Evolutionary conservation across 1,284 basidiomycete species (phyloP).

Genomic region (Prillingera fragicola): DNA sequence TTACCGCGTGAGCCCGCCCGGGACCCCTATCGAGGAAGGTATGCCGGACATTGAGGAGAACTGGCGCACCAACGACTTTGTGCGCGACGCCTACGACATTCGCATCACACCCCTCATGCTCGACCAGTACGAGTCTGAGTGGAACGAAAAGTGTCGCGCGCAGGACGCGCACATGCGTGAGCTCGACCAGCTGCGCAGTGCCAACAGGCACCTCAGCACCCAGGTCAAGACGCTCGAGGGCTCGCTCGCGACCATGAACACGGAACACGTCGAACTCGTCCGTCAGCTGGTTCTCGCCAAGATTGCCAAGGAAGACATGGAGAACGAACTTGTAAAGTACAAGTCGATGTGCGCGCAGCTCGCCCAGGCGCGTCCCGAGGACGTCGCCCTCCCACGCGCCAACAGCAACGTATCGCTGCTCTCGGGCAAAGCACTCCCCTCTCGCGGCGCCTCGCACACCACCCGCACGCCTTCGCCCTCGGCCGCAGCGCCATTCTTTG

Average conservation of each 20-base stretch:
- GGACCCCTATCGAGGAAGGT: constrained; percentile 2
- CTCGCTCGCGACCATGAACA: constrained; percentile 63
- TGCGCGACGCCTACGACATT: constrained; percentile 73
- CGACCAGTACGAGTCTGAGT: constrained; percentile 80
- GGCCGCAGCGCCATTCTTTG: no score
- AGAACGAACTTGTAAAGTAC: constrained; percentile 82
- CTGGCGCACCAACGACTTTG: constrained; percentile 73
- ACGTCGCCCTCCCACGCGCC: constrained; percentile 10
- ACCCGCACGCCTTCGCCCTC: no score
- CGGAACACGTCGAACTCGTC: constrained; percentile 53
- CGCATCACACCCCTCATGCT: constrained; percentile 87
- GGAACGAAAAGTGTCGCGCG: constrained; percentile 62
- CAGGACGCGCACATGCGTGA: constrained; percentile 74
- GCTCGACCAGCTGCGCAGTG: constrained; percentile 70
- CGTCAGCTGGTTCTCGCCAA: constrained; percentile 84
- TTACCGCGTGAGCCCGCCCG: constrained; percentile 56
- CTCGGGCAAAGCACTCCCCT: no score
- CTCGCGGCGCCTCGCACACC: no score
- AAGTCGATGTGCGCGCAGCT: constrained; percentile 67
- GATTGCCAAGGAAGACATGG: constrained; percentile 80
- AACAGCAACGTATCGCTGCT: no score
- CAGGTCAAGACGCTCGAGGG: constrained; percentile 78
- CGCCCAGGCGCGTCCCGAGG: constrained; percentile 3
- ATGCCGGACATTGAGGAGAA: constrained; percentile 23
- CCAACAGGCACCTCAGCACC: constrained; percentile 66